A percentile compares a stretch with the other conserved stretches of the same genome.
Evolutionary conservation across 2,329 filamentous ascomycete genomes (phyloP).

Genomic region (Colletotrichum kahawae): DNA sequence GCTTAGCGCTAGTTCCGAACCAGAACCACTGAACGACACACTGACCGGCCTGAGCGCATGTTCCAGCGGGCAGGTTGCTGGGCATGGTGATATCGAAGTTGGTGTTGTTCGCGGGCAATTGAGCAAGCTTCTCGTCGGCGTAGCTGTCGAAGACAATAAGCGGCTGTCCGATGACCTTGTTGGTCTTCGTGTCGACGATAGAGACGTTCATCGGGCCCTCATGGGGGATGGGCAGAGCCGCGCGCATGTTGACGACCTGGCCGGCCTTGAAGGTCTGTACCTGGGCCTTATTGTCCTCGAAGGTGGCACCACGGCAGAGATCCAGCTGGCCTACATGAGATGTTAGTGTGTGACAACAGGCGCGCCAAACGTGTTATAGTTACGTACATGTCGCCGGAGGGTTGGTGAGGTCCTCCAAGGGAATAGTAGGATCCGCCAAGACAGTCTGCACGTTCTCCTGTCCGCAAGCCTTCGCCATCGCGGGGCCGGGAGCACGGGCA

Average conservation of each 20-base stretch:
- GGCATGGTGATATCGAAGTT: conserved; percentile 47
- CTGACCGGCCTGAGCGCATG: conserved; percentile 33
- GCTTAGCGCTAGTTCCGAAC: conserved; percentile 38
- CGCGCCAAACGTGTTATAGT: background rate
- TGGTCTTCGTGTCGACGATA: conserved; percentile 57
- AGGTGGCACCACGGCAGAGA: conserved; percentile 52
- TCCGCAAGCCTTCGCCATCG: conserved; percentile 50
- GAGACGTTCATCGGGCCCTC: conserved; percentile 59
- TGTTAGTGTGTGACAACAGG: background rate
- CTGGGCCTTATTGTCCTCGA: conserved; percentile 47
- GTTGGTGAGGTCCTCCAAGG: conserved; percentile 34
- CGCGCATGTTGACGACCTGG: conserved; percentile 46
- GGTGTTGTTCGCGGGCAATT: conserved; percentile 46
- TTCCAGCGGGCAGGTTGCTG: conserved; percentile 27
- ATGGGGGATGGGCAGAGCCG: conserved; percentile 48
- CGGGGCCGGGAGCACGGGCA: conserved; percentile 45
- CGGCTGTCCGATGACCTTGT: conserved; percentile 55
- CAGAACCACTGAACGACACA: conserved; percentile 53
- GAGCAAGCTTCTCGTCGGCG: conserved; percentile 46
- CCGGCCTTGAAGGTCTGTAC: conserved; percentile 48
- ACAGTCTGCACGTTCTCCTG: conserved; percentile 39
- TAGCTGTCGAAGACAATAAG: conserved; percentile 62
- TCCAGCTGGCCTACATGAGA: conserved; percentile 31
- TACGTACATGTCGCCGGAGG: conserved; percentile 31
- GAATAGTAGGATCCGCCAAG: conserved; percentile 38